A percentile compares a stretch with the other conserved stretches of the same genome.
Conservation (phyloP, 1,284 basidiomycete genomes). For the Crucibulum cyathiforme region DNA sequence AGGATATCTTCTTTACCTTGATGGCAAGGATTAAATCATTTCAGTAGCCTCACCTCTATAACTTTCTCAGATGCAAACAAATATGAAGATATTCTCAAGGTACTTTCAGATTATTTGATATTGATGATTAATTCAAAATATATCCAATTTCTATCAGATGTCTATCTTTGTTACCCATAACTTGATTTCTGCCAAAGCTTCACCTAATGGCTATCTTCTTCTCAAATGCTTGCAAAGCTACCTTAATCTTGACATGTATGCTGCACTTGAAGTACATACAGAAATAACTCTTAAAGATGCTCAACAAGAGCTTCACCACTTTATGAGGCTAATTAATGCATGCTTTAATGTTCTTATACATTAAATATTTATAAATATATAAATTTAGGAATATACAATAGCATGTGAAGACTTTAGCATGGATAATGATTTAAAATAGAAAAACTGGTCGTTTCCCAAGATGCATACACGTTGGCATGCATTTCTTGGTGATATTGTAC, state of each 20-base stretch:
- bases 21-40: constrained; percentile 30
- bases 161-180: constrained; percentile 35
- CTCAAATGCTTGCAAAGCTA: constrained; percentile 34
- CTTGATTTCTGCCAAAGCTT: constrained; percentile 17
- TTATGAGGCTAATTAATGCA: constrained; percentile 24
- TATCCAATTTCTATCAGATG: constrained; percentile 16
- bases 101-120: constrained; percentile 5
- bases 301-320: constrained; percentile 16
- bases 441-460: constrained; percentile 7
- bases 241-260: constrained; percentile 34
- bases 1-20: constrained; percentile 16
- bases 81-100: constrained; percentile 31
- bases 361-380: background rate
- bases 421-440: background rate
- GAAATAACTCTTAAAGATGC: constrained; percentile 30
- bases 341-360: background rate
- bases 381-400: background rate
- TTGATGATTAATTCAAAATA: background rate
- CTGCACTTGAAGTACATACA: constrained; percentile 38
- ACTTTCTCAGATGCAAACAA: constrained; percentile 32
- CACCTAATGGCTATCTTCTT: constrained; percentile 21
- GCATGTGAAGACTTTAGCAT: background rate
- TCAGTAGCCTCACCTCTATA: constrained; percentile 12
- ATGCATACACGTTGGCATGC: constrained; percentile 6
- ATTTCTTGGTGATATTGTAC: constrained; percentile 4